Evolutionary conservation across 345 rosid species (phyloP), one percentile per base, ranked within the genome.

Genomic region (Sisymbrium irio): DNA sequence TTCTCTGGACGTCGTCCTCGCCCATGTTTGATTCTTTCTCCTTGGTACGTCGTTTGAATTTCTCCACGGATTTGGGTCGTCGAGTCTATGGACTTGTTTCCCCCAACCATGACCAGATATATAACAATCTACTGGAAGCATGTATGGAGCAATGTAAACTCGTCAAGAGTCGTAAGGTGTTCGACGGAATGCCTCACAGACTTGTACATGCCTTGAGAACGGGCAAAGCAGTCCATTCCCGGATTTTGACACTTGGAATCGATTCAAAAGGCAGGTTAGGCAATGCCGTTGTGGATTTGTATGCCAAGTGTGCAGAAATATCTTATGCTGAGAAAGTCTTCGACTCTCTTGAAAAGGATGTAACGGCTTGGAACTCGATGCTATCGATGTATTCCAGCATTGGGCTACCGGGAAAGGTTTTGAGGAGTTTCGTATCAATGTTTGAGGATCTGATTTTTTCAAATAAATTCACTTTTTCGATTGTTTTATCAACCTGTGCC

Each of bases 291-390:
- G 72, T 94, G 25, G 97, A 89, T 78, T 89, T 94, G 47, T 94
- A 91, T 64, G 89, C 89, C 64, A 94, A 89, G 79, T 88, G 97
- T 70, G 91, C 83, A 12, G 20, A 82, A 61, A 81, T 67, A 58
- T 82, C 72, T 39, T 83, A 65, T 39, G 89, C 89, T n/a, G 87
- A 83, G 83, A 91, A 83, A 82, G 80, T 74, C 4, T 91, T 94
- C 71, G 27, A 69, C 35, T 60, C 57, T 32, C 86, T 88, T 58
- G 88, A 82, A 59, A 77, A 42, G 63, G 89, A 87, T 82, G 69
- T 83, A 32, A 75, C 83, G 50, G 84, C 95, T 17, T 94, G 97
- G 90, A 94, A 94, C 80, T 94, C 97, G 14, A 56, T 91, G 71
- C 73, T 91, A 35, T 88, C 91, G 0, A 80, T 91, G 89, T 84